Evolutionary conservation across 768 basidiomycete species (phyloP), one percentile per base, ranked within the genome.

Genomic region (Russula olivacea): DNA sequence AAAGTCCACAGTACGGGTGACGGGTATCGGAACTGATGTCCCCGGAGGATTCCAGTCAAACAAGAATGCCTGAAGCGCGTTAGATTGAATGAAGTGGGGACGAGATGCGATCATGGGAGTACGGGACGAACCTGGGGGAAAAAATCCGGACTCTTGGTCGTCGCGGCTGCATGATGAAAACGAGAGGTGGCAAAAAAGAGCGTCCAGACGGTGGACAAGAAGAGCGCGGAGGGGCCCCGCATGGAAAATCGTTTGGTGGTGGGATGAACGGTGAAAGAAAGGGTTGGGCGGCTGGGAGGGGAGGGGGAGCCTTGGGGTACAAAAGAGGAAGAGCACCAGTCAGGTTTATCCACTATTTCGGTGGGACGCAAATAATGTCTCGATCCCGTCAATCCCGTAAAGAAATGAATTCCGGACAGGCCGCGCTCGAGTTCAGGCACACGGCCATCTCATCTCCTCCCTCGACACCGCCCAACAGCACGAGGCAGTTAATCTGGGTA

Each of bases 1-100:
- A 50, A 32, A 59, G 17, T 15, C 14, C 2, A 40, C 43, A 21
- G 41, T 52, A 74, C 74, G 68, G 43, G 73, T 72, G 4, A 68
- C 64, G 45, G 74, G 74, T 58, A 72, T 69, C n/a, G 74, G 74
- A 12, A 72, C 57, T 8, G 70, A 61, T 12, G 72, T 72, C 15
- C 70, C 68, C 19, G 66, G 62, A 8, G 71, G 71, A 25, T 70
- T 69, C 66, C 68, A 76, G 52, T 73, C 72, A 55, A 76, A 76
- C 48, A 66, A 57, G 60, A 76, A 74, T 38, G 71, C 68, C 72
- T 73, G 41, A 12, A 21, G 4, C 21, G 30, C 4, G 40, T 49
- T 25, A 41, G 17, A 28, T 14, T 0, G 3, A 28, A n/a, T 23
- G 28, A 49, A n/a, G 21, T 4, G 1, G 1, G 12, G 23, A 10